Evolutionary conservation across 2,329 filamentous ascomycete genomes (phyloP).

Genomic region (Cladophialophora exuberans): DNA sequence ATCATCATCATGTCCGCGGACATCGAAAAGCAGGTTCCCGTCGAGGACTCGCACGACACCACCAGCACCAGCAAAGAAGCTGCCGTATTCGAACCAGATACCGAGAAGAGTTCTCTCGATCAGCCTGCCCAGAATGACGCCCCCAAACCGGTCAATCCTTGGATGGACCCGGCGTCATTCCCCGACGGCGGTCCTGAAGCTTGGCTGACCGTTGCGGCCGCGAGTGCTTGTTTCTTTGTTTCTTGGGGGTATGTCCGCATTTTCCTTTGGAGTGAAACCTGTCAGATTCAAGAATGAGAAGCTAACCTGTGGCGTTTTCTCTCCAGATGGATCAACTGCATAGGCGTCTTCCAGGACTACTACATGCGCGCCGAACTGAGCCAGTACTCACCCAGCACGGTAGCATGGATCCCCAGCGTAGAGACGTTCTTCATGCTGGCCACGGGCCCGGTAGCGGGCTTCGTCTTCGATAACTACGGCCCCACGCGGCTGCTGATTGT

Average conservation of each 20-base stretch:
- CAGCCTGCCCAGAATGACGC: conserved; percentile 14
- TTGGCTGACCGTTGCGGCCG: conserved; percentile 60
- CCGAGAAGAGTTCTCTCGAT: conserved; percentile 17
- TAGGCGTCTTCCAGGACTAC: conserved; percentile 62
- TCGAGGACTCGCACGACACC: not conserved
- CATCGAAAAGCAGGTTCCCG: conserved; percentile 15
- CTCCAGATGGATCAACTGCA: conserved; percentile 38
- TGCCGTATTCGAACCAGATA: not conserved
- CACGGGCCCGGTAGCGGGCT: conserved; percentile 66
- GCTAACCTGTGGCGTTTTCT: conserved; percentile 20
- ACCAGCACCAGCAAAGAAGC: not conserved
- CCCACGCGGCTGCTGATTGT: conserved; percentile 57
- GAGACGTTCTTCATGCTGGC: conserved; percentile 43
- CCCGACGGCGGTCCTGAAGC: conserved; percentile 63
- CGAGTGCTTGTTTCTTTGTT: conserved; percentile 51
- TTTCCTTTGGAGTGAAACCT: conserved; percentile 38
- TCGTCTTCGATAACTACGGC: conserved; percentile 65
- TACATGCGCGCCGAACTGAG: conserved; percentile 56
- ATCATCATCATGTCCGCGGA: conserved; percentile 14
- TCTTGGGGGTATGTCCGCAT: conserved; percentile 58
- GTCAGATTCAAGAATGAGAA: not conserved
- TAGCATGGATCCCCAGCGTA: conserved; percentile 66
- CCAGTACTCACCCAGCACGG: conserved; percentile 55
- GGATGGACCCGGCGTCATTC: conserved; percentile 53
- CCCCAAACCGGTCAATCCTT: conserved; percentile 25